These are phyloP conservation scores for Dothistroma septosporum DNA, from an alignment of 2,329 filamentous ascomycete genomes.

Conservation along the genomic window DNA sequence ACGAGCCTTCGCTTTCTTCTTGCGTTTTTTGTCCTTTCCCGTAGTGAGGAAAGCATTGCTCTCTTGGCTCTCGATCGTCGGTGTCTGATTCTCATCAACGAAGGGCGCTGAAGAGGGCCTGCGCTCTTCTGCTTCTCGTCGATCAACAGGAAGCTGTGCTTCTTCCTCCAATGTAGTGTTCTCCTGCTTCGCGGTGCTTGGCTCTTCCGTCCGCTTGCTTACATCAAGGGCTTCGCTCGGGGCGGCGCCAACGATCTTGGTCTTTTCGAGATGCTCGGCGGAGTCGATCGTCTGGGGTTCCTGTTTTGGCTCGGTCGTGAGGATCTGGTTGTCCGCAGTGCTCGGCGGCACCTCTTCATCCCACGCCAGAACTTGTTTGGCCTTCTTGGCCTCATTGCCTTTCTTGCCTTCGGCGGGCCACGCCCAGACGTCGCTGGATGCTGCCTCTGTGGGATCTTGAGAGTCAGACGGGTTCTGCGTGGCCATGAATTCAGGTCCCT, in stretches of 20 bases:
- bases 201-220: neutral
- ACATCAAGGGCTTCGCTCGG: neutral
- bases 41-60: constrained; percentile 9
- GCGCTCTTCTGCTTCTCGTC: neutral
- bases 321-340: neutral
- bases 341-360: constrained; percentile 4
- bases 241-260: neutral
- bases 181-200: neutral
- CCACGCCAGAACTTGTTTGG: constrained; percentile 7
- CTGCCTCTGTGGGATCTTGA: constrained; percentile 9
- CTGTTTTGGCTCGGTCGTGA: neutral
- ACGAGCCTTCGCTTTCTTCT: constrained; percentile 31
- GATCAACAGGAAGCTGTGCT: neutral
- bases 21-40: constrained; percentile 29
- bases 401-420: constrained; percentile 18
- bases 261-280: neutral
- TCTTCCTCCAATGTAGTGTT: neutral
- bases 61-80: constrained; percentile 3
- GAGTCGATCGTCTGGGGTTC: neutral
- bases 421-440: constrained; percentile 16
- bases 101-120: neutral
- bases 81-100: neutral
- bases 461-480: neutral
- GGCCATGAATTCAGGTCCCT: neutral
- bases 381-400: constrained; percentile 29